A percentile compares a stretch with the other conserved stretches of the same genome.
Evolutionary conservation across 1,139 yeast genomes (phyloP).

Genomic region (Torulaspora globosa): DNA sequence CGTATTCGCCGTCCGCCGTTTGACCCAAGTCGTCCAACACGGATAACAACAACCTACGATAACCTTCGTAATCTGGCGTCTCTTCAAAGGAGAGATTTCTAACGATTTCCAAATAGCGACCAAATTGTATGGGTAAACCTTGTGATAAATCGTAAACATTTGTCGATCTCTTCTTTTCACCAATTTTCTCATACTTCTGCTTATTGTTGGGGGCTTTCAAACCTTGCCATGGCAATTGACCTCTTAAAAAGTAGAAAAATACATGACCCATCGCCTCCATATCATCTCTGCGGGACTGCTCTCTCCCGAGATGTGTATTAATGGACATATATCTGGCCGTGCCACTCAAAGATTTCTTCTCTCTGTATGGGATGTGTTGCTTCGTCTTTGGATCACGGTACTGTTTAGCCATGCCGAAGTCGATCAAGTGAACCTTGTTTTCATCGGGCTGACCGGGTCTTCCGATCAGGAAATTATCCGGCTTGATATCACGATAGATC

Average conservation of each 20-base stretch:
- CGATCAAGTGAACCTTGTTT: conserved; percentile 87
- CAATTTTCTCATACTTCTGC: conserved; percentile 77
- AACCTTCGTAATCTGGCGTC: conserved; percentile 71
- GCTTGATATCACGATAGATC: conserved; percentile 77
- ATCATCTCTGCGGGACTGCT: conserved; percentile 95
- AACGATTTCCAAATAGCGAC: conserved; percentile 68
- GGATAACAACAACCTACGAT: conserved; percentile 58
- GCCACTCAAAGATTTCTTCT: conserved; percentile 92
- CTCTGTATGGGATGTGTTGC: conserved; percentile 92
- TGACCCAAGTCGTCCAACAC: conserved; percentile 57
- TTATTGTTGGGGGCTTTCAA: conserved; percentile 82
- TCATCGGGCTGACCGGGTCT: conserved; percentile 64
- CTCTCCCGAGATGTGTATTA: conserved; percentile 94
- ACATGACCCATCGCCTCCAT: conserved; percentile 95
- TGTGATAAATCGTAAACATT: conserved; percentile 63
- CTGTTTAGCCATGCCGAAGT: conserved; percentile 94
- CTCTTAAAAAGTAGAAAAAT: conserved; percentile 88
- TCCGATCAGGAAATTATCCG: conserved; percentile 96
- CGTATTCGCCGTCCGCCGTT: conserved; percentile 64
- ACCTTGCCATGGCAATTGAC: conserved; percentile 98
- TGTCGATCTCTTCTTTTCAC: conserved; percentile 71
- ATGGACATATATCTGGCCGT: conserved; percentile 96
- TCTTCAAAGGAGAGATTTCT: conserved; percentile 71
- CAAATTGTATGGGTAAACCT: conserved; percentile 72
- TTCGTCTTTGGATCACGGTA: conserved; percentile 94